Evolutionary conservation across 2,329 filamentous ascomycete species (phyloP).

Genomic region (Sarocladiaceae sp.): DNA sequence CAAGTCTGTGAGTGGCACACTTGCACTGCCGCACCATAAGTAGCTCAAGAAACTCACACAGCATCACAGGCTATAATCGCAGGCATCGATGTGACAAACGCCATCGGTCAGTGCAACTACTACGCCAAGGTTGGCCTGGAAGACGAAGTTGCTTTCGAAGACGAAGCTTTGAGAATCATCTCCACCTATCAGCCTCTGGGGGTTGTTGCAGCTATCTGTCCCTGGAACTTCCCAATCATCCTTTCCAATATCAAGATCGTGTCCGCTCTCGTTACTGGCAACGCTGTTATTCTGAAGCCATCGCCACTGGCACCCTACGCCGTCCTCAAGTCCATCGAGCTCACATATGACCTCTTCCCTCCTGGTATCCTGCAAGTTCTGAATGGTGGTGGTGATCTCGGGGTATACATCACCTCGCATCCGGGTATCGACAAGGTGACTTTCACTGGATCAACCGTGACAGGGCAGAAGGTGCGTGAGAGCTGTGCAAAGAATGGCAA

Average conservation of each 20-base stretch:
- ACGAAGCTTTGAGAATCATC: slow-evolving; percentile 28
- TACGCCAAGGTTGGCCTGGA: neutral
- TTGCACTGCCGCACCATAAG: neutral
- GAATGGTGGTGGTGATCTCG: slow-evolving; percentile 56
- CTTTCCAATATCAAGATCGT: slow-evolving; percentile 50
- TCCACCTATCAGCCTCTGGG: slow-evolving; percentile 58
- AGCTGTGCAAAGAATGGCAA: neutral
- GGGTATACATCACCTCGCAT: slow-evolving; percentile 36
- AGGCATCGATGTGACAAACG: neutral
- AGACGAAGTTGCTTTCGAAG: neutral
- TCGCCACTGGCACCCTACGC: slow-evolving; percentile 56
- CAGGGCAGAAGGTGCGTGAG: slow-evolving; percentile 12
- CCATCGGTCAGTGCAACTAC: slow-evolving; percentile 1
- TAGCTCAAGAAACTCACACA: no score
- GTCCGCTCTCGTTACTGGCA: slow-evolving; percentile 53
- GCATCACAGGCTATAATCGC: neutral
- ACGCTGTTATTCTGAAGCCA: slow-evolving; percentile 52
- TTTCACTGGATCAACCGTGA: slow-evolving; percentile 63
- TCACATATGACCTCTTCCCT: slow-evolving; percentile 54
- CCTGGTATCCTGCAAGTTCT: slow-evolving; percentile 58
- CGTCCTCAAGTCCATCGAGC: slow-evolving; percentile 53
- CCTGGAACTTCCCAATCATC: slow-evolving; percentile 57
- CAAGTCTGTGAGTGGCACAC: neutral
- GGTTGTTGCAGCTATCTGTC: slow-evolving; percentile 69
- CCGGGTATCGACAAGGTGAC: slow-evolving; percentile 64